Evolutionary conservation across 345 rosid genomes (phyloP).

Genomic region (Sapria himalayana): DNA sequence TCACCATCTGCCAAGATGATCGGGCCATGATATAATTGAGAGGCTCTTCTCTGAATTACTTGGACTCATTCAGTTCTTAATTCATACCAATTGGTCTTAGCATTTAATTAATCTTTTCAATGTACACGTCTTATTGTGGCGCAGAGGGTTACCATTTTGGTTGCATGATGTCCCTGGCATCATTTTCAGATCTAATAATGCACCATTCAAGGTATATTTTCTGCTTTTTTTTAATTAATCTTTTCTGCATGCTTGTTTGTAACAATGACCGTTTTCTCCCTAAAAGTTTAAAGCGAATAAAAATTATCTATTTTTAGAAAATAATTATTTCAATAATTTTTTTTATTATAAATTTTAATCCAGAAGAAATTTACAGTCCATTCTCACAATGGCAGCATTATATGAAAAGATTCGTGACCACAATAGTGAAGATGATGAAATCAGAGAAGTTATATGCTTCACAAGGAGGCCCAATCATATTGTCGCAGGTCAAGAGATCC

Average conservation of each 20-base stretch:
- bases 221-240: not conserved
- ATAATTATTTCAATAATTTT: no score
- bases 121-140: not conserved
- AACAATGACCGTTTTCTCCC: not conserved
- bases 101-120: no score
- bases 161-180: slow-evolving; percentile 52
- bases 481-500: slow-evolving; percentile 68
- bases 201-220: slow-evolving; percentile 46
- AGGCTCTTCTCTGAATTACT: no score
- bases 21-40: no score
- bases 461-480: slow-evolving; percentile 78
- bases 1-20: no score
- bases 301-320: no score
- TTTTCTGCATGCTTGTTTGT: not conserved
- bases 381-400: slow-evolving; percentile 20
- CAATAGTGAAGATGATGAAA: slow-evolving; percentile 49
- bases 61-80: no score
- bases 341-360: no score
- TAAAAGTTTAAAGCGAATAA: no score
- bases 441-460: slow-evolving; percentile 46
- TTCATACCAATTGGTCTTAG: no score
- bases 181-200: slow-evolving; percentile 51
- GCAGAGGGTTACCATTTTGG: slow-evolving; percentile 75
- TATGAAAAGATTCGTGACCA: slow-evolving; percentile 37
- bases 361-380: no score